Conservation (phyloP, 2,329 filamentous ascomycete species). For the Beauveria brongniartii region DNA sequence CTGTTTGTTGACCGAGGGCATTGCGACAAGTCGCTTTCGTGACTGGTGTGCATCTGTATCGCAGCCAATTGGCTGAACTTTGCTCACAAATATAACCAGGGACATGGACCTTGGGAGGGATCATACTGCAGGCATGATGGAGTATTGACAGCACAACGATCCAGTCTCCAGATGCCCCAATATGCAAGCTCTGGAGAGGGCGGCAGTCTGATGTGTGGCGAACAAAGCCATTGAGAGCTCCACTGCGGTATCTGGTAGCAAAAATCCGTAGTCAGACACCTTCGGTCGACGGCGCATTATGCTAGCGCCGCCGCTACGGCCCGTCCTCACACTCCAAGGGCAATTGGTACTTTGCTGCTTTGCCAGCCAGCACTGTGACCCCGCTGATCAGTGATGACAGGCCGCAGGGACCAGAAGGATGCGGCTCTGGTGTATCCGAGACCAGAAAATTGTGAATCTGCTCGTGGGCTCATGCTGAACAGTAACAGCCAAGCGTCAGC, state of each 20-base stretch:
- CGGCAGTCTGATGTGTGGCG: neutral
- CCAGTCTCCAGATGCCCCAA: neutral
- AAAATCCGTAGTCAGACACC: too few relatives aligned
- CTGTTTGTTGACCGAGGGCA: neutral
- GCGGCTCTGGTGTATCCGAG: neutral
- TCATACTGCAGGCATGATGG: neutral
- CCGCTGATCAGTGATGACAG: neutral
- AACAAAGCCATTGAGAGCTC: neutral
- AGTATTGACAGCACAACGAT: neutral
- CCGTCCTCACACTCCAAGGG: neutral
- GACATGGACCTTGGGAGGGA: neutral
- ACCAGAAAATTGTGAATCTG: neutral
- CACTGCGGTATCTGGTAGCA: neutral
- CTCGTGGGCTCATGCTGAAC: neutral
- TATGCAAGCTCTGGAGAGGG: neutral
- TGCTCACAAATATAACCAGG: neutral
- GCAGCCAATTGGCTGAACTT: neutral
- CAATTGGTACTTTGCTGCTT: neutral
- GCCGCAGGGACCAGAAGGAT: neutral
- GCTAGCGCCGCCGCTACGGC: constrained; percentile 11
- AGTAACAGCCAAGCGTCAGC: neutral
- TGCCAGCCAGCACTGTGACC: neutral
- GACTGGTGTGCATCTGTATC: neutral
- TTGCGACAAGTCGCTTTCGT: neutral
- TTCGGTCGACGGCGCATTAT: constrained; percentile 3